These are phyloP conservation scores for Helenozyma baotianmanensis DNA, from an alignment of 805 yeast genomes.

Conservation along the genomic window DNA sequence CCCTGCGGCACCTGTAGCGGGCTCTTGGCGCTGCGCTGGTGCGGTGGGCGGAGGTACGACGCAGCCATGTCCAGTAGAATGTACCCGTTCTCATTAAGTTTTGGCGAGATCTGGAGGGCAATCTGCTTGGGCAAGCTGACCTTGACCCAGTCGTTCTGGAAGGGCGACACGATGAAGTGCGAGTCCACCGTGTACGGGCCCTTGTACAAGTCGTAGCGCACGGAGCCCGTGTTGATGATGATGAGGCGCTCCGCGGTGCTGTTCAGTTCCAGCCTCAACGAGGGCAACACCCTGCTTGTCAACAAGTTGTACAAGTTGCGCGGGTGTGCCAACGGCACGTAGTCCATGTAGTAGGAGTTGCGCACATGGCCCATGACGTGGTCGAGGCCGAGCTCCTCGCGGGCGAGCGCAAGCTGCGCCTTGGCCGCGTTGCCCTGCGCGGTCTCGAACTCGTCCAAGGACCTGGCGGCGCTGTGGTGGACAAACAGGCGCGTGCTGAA, in stretches of 20 bases:
- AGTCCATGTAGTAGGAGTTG: constrained; percentile 56
- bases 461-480: constrained; percentile 47
- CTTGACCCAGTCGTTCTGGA: constrained; percentile 72
- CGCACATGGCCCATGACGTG: constrained; percentile 58
- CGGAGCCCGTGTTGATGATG: constrained; percentile 80
- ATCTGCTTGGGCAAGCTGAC: constrained; percentile 53
- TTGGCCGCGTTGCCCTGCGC: constrained; percentile 48
- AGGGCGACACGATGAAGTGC: constrained; percentile 81
- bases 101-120: constrained; percentile 50
- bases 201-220: constrained; percentile 78
- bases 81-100: constrained; percentile 54
- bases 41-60: constrained; percentile 10
- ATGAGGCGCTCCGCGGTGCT: constrained; percentile 36
- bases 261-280: constrained; percentile 24
- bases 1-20: not conserved
- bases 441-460: constrained; percentile 45
- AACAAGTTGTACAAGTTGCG: constrained; percentile 56
- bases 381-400: constrained; percentile 51
- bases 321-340: constrained; percentile 51
- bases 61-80: constrained; percentile 19
- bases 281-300: constrained; percentile 52
- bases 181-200: constrained; percentile 82
- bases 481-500: constrained; percentile 70
- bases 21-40: constrained; percentile 5
- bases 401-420: constrained; percentile 35